Base-by-base conservation (phyloP, 2,329 filamentous ascomycete genomes). In the Colletotrichum sp. region DNA sequence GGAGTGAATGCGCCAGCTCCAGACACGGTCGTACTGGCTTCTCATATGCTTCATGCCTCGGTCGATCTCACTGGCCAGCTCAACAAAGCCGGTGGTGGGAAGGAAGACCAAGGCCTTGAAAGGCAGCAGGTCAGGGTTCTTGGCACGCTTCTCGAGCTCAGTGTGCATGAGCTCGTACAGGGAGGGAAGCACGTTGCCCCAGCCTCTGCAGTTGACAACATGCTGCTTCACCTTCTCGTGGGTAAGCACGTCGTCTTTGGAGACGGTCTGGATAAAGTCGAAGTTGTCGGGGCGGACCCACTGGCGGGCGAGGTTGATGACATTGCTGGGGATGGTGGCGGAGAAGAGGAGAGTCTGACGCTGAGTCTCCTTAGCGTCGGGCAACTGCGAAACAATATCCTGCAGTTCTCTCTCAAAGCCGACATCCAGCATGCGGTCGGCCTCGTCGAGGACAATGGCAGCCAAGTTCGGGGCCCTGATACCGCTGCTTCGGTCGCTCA, bases 91-190 rank as follows among this genome's bases (percentile, higher is more conserved):
- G 1, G 94, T 98, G 26, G 94, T 95, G 80, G 95, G 95, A 83
- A 96, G 94, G 87, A 98, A 99, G 57, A 98, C 88, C 76, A 99
- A 98, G n/a, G 95, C 95, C 89, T 99, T 99, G 91, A 99, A 98
- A 0, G 95, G 95, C 18, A 84, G 84, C 5, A 77, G 80, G 6
- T 84, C 83, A 3, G 80, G 84, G 77, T 88, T 85, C 77, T 84
- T 81, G 3, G 78, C 80, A 24, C 86, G 83, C 28, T 86, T 85
- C 34, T 88, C 79, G n/a, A 89, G 84, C 79, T 94, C 92, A 44
- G 90, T 89, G 71, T 93, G 86, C 63, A 93, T 87, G 68, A 98
- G 89, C 84, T 99, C 96, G 70, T 97, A 89, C 24, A 99, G 83
- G 4, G 93, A 86, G 18, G 97, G 95, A 76, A 95, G 89, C 57